Conservation (phyloP, 2,329 filamentous ascomycete genomes). For the Botrytis medusae region DNA sequence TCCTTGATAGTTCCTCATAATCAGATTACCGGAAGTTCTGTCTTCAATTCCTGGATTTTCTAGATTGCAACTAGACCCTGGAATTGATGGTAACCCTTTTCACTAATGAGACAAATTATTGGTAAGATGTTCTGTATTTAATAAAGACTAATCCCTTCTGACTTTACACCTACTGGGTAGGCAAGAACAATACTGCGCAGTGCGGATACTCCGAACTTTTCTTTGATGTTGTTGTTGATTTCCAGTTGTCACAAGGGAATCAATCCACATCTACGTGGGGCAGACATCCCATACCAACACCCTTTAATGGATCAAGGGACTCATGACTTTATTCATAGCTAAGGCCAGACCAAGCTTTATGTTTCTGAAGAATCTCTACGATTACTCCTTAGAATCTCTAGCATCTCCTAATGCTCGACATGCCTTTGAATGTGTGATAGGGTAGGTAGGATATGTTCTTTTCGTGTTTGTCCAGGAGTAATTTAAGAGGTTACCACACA, state of each 20-base stretch:
- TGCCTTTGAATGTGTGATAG: background rate
- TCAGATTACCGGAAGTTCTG: constrained; percentile 9
- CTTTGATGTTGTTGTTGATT: background rate
- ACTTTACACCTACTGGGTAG: background rate
- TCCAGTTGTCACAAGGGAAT: constrained; percentile 4
- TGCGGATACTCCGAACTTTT: background rate
- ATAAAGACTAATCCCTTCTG: background rate
- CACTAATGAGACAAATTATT: constrained; percentile 7
- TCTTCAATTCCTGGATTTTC: background rate
- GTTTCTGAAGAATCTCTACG: background rate
- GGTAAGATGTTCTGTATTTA: background rate
- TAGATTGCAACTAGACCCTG: background rate
- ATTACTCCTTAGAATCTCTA: background rate
- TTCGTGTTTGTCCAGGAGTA: background rate
- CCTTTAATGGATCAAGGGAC: constrained; percentile 6
- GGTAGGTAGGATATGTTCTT: background rate
- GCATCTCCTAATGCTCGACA: background rate
- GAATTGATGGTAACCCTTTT: background rate
- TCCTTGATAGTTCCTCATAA: constrained; percentile 11
- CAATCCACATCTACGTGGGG: constrained; percentile 7
- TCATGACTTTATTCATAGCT: background rate
- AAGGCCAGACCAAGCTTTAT: constrained; percentile 9
- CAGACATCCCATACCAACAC: constrained; percentile 2
- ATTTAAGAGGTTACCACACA: background rate
- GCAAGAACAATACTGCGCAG: background rate